Percentiles rank a stretch among this genome's conserved stretches.
These are phyloP conservation scores for Austropuccinia psidii DNA, from an alignment of 1,284 basidiomycete genomes.

Conservation along the genomic window DNA sequence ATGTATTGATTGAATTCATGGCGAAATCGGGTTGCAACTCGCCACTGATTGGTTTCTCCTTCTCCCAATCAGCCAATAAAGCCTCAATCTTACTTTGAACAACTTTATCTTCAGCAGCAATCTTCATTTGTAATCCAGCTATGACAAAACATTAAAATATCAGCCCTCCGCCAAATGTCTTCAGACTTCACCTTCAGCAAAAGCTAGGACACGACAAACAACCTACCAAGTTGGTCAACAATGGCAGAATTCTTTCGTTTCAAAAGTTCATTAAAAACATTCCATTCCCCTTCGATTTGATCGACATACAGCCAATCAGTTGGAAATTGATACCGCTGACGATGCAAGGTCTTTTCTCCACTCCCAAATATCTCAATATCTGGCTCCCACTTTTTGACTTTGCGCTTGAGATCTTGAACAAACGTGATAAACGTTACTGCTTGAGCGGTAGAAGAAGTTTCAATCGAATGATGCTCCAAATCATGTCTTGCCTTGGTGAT, in stretches of 20 bases:
- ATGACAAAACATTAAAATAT: conserved; percentile 8
- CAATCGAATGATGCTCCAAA: conserved; percentile 68
- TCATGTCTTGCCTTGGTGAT: conserved; percentile 89
- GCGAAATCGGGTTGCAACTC: conserved; percentile 90
- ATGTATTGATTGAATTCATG: conserved; percentile 87
- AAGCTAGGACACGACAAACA: background rate
- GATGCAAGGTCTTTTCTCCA: conserved; percentile 92
- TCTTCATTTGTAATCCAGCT: conserved; percentile 95
- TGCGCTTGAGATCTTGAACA: conserved; percentile 95
- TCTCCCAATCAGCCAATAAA: conserved; percentile 86
- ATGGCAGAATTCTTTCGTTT: conserved; percentile 97
- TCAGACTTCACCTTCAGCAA: conserved; percentile 39
- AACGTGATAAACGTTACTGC: conserved; percentile 99
- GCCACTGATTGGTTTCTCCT: conserved; percentile 89
- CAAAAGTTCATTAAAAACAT: conserved; percentile 93
- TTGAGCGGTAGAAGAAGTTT: conserved; percentile 66
- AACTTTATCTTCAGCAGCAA: conserved; percentile 98
- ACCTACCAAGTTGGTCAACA: conserved; percentile 83
- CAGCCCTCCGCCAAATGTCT: background rate
- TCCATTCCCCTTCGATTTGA: conserved; percentile 95
- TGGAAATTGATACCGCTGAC: conserved; percentile 92
- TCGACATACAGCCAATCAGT: conserved; percentile 98
- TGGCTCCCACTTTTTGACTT: conserved; percentile 92
- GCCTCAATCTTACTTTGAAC: conserved; percentile 87
- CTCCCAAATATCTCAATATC: conserved; percentile 88